Percentiles rank a stretch among this genome's conserved stretches.
Conservation (phyloP, 257 asterid genomes). For the Solanum sparsipilum region DNA sequence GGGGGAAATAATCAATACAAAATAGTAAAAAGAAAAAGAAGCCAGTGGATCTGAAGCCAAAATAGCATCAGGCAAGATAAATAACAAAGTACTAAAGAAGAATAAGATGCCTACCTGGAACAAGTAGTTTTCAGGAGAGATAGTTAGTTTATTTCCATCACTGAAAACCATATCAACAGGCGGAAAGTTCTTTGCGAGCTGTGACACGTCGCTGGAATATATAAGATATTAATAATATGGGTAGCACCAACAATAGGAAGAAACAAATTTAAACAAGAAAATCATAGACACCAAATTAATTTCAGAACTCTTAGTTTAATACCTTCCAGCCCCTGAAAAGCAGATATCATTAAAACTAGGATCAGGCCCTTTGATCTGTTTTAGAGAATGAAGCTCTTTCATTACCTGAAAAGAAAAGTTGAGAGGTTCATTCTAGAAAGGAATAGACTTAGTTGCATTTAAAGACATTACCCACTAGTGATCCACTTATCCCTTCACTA, state of each 20-base stretch:
- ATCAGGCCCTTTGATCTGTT: constrained; percentile 78
- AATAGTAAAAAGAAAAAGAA: background rate
- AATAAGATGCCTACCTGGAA: constrained; percentile 50
- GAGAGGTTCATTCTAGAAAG: background rate
- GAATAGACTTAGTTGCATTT: background rate
- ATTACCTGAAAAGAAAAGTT: constrained; percentile 30
- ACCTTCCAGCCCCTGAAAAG: constrained; percentile 96
- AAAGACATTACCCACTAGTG: background rate
- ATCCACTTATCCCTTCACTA: background rate
- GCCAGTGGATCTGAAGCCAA: background rate
- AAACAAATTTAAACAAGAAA: background rate
- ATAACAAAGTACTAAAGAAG: background rate
- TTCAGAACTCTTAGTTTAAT: background rate
- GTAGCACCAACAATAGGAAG: background rate
- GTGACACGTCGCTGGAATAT: constrained; percentile 50
- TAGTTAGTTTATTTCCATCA: constrained; percentile 63
- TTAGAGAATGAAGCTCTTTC: constrained; percentile 52
- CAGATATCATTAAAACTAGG: constrained; percentile 77
- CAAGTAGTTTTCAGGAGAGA: constrained; percentile 87
- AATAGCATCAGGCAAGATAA: background rate
- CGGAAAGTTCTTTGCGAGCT: constrained; percentile 64
- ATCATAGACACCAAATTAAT: background rate
- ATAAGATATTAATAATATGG: constrained; percentile 17
- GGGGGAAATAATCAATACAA: constrained; percentile 3
- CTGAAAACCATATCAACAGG: constrained; percentile 72